Base-by-base conservation (phyloP, 208 protist species). In the Tritrichomonas musculus region DNA sequence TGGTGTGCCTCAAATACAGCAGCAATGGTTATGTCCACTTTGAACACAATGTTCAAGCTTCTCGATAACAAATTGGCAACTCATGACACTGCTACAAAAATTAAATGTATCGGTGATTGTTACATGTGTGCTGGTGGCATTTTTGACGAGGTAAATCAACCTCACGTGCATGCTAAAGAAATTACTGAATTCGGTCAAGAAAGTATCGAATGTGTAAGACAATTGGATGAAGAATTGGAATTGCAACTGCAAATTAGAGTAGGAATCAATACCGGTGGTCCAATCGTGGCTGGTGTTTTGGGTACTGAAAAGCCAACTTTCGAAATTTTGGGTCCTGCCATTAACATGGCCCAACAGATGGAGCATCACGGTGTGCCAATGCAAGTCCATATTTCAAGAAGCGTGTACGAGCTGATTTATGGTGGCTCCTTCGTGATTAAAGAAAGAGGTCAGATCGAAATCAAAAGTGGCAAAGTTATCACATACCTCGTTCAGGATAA, bases 281-380 rank as follows among this genome's bases (percentile, higher is more conserved):
- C 41, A 88, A 88, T 88, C 11, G 77, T 88, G 8, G 77, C 77
- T 57, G 77, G 47, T 57, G 47, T 88, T 49, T 57, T 88, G 22
- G 77, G 77, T 57, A 88, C 47, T 11, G 77, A 88, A n/a, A 88
- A 88, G 47, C 77, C 77, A 39, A 88, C 77, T n/a, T 88, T 88
- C 47, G 77, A 88, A 60, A 88, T 88, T 49, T 20, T 77, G 1
- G 41, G 73, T 33, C 44, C 73, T 33, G 44, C 73, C 2, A 84
- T 84, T 44, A 55, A 53, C 25, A 55, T 84, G 73, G 73, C 73
- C 22, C 41, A 49, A 53, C 36, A 55, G 20, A 84, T 84, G 73
- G 73, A 84, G 25, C 73, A 84, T 25, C 27, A 84, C 20, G 73
- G 73, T 33, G 73, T 84, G 2, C 73, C 73, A 84, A 84, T 84